Conservation (phyloP, 495 filamentous ascomycete genomes). For the Penicillium daleae region DNA sequence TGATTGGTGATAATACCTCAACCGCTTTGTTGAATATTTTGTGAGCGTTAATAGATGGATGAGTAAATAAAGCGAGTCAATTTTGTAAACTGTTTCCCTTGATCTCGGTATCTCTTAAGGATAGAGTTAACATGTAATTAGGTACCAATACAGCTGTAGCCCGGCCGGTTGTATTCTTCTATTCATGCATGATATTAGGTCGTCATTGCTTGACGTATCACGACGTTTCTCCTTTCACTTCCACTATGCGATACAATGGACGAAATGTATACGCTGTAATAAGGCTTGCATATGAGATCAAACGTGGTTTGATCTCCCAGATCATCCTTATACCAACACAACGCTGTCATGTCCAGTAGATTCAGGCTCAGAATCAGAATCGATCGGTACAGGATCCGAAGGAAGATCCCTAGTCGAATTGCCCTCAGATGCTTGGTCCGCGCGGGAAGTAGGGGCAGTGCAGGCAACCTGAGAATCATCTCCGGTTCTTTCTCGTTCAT, state of each 20-base stretch:
- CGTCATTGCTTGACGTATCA: neutral
- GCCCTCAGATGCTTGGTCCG: neutral
- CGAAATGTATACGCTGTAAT: neutral
- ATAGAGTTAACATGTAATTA: neutral
- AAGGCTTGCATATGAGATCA: neutral
- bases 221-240: neutral
- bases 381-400: constrained; percentile 12
- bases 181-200: neutral
- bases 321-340: constrained; percentile 9
- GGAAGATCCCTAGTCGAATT: neutral
- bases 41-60: constrained; percentile 13
- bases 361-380: constrained; percentile 10
- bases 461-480: neutral
- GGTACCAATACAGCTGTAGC: neutral
- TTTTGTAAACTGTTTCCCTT: neutral
- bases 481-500: neutral
- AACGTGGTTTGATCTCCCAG: neutral
- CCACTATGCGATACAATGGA: neutral
- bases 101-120: neutral
- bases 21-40: constrained; percentile 1
- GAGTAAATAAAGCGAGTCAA: neutral
- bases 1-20: constrained; percentile 25
- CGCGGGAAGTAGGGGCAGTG: neutral
- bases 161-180: neutral
- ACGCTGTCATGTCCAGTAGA: constrained; percentile 18